phyloP scores from a whole-genome alignment of 1,284 basidiomycete genomes.

The Puccinia brachypodii region DNA sequence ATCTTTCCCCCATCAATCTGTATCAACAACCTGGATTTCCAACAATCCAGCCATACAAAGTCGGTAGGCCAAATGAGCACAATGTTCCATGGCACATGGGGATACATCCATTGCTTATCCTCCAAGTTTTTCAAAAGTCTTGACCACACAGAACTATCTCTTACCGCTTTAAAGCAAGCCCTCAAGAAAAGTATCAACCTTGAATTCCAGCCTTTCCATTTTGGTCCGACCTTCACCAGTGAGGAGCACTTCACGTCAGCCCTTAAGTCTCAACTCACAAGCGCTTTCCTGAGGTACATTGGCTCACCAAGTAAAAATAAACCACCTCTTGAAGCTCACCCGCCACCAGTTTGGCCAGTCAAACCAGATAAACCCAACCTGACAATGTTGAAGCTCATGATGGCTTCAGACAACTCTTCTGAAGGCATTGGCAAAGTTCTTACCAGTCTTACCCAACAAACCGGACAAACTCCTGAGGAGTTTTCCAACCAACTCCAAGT shows the following conservation, averaged over 20 bases:
- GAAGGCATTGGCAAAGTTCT: constrained; percentile 25
- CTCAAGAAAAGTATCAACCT: neutral
- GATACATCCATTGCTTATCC: constrained; percentile 7
- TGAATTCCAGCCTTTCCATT: neutral
- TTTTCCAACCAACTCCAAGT: neutral
- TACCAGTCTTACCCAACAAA: neutral
- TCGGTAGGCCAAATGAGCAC: neutral
- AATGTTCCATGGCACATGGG: constrained; percentile 25
- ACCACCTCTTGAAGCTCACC: neutral
- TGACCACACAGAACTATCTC: neutral
- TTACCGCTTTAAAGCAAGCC: neutral
- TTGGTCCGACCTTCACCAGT: neutral
- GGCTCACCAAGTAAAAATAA: neutral
- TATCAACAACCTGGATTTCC: constrained; percentile 30
- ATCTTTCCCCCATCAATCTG: neutral
- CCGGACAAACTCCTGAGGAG: neutral
- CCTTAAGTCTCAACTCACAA: constrained; percentile 10
- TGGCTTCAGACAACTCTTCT: constrained; percentile 8
- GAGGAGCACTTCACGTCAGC: neutral
- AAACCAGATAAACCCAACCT: constrained; percentile 2
- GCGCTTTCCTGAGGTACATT: neutral
- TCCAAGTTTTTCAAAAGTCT: neutral
- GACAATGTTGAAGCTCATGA: constrained; percentile 18
- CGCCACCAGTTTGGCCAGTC: neutral
- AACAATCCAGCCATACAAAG: neutral